Base-by-base conservation (phyloP, 495 filamentous ascomycete genomes). In the Chaetomium tenue region DNA sequence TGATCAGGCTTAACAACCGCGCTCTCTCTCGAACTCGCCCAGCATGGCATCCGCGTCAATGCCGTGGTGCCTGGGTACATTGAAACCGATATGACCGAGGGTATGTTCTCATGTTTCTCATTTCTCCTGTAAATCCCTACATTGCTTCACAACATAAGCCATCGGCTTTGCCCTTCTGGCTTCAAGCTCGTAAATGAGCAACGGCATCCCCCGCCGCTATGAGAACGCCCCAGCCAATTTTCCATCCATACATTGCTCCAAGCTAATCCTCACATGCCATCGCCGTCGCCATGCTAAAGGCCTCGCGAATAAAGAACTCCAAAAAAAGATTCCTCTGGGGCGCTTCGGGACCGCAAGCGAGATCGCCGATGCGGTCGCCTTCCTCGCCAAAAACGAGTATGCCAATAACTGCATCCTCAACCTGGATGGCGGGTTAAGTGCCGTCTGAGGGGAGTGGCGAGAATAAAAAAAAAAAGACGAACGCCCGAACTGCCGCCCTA, bases 61-160 rank as follows among this genome's bases (percentile, higher is more conserved):
- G 88, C 86, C 5, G 86, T 96, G 62, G 72, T 91, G n/a, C 91
- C 91, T 2, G 91, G 91, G 16, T 95, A 92, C 76, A 88, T 94
- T 63, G 78, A 87, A 26, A 92, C 91, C 7, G 81, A 84, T 6
- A 93, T 95, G 91, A 89, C 88, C 55, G 72, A 82, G 64, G 80
- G 90, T 92, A 77, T 64, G 79, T 73, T 46, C 22, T 9, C 5
- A 16, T 16, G 8, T 23, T 59, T 39, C 2, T 50, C 16, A 60
- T 50, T 50, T 22, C 6, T 23, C 23, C 28, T 51, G 20, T 39
- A 6, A n/a, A 52, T 13, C 2, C 48, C 28, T n/a, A 58, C 15
- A 42, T 23, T 57, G 25, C 5, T 26, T 30, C 18, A 18, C 37
- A 9, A 47, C 44, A 47, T 7, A 8, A 47, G n/a, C 44, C n/a